Conservation (phyloP, 805 yeast species). For the Grigorovia jiainica region DNA sequence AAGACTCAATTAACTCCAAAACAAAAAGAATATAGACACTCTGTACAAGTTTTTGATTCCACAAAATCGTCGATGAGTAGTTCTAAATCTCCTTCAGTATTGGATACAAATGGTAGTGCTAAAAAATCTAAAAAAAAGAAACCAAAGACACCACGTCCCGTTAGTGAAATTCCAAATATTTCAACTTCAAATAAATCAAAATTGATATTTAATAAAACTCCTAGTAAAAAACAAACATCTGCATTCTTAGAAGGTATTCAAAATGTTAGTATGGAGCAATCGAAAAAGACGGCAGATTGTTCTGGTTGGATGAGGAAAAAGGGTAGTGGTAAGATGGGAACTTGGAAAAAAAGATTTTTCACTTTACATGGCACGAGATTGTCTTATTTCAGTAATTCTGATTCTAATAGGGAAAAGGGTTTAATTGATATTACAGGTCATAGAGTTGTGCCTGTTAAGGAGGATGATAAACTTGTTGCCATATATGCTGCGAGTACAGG, state of each 20-base stretch:
- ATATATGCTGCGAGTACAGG: slow-evolving; percentile 89
- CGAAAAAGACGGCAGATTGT: slow-evolving; percentile 62
- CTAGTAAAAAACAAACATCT: slow-evolving; percentile 54
- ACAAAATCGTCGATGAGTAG: not conserved
- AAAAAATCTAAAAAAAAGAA: not conserved
- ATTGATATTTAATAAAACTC: slow-evolving; percentile 17
- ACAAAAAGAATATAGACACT: slow-evolving; percentile 2
- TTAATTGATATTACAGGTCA: slow-evolving; percentile 93
- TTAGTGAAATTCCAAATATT: slow-evolving; percentile 1
- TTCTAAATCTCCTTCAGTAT: not conserved
- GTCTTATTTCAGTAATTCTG: slow-evolving; percentile 71
- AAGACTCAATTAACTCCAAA: slow-evolving; percentile 1
- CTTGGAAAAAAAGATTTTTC: slow-evolving; percentile 82
- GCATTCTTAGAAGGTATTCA: slow-evolving; percentile 87
- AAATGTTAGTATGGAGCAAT: slow-evolving; percentile 60
- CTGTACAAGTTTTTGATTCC: slow-evolving; percentile 1
- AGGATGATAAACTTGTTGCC: slow-evolving; percentile 77
- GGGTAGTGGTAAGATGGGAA: slow-evolving; percentile 70
- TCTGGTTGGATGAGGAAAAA: slow-evolving; percentile 96
- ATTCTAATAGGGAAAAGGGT: slow-evolving; percentile 80
- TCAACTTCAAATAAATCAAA: slow-evolving; percentile 13
- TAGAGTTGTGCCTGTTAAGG: slow-evolving; percentile 72
- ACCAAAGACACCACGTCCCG: not conserved
- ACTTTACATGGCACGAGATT: slow-evolving; percentile 86
- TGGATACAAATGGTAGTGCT: not conserved